Conservation (phyloP, 805 yeast species). For the Starmerella sirachaensis region DNA sequence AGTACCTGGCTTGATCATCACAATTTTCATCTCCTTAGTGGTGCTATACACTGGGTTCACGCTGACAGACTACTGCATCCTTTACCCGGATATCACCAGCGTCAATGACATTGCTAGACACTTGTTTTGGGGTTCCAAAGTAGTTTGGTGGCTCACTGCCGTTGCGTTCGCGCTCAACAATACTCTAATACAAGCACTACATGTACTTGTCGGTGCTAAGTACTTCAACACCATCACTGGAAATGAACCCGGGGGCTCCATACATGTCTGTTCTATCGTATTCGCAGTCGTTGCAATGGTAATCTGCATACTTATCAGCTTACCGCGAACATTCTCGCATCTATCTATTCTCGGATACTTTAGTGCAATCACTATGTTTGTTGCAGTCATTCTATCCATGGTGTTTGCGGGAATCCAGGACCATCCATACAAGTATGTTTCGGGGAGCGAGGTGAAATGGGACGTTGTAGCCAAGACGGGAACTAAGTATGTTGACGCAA, state of each 20-base stretch:
- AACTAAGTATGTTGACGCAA: conserved; percentile 41
- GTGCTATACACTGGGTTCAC: conserved; percentile 46
- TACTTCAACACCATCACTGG: conserved; percentile 45
- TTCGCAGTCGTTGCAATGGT: conserved; percentile 40
- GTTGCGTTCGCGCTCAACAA: conserved; percentile 43
- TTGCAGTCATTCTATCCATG: conserved; percentile 43
- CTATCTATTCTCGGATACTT: conserved; percentile 42
- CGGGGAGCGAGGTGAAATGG: conserved; percentile 34
- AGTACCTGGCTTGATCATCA: conserved; percentile 45
- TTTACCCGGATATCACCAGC: conserved; percentile 40
- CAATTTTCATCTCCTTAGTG: conserved; percentile 39
- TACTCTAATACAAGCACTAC: conserved; percentile 46
- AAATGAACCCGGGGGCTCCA: conserved; percentile 22
- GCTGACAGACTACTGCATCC: conserved; percentile 43
- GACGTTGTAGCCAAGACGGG: conserved; percentile 41
- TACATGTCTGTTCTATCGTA: conserved; percentile 40
- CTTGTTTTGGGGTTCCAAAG: conserved; percentile 38
- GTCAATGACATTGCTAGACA: conserved; percentile 51
- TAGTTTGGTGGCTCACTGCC: conserved; percentile 50
- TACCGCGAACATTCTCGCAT: conserved; percentile 46
- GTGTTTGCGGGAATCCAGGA: conserved; percentile 42
- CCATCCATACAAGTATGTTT: conserved; percentile 36
- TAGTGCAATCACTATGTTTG: conserved; percentile 46
- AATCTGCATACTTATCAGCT: conserved; percentile 39
- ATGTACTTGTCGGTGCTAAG: conserved; percentile 48